phyloP scores from a whole-genome alignment of 331 rosid species.

The Malus hybrid region DNA sequence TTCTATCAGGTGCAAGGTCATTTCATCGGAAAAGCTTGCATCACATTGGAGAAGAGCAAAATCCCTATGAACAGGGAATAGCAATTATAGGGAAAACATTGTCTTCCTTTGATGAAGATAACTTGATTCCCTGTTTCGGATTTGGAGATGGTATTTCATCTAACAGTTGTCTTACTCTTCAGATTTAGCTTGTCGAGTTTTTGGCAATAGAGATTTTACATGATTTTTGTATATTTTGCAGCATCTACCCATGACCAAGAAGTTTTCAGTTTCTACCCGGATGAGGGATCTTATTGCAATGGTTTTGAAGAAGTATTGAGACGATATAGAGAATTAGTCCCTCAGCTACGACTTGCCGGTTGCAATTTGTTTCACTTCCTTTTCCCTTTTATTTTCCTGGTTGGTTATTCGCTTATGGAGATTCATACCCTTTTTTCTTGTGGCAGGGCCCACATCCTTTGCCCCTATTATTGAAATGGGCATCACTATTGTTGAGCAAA shows the following conservation, averaged over 20 bases:
- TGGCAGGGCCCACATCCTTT: conserved; percentile 94
- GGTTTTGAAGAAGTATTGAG: conserved; percentile 91
- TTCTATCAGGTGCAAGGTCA: conserved; percentile 58
- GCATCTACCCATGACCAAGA: conserved; percentile 93
- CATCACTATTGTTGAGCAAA: conserved; percentile 81
- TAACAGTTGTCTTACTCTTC: not conserved
- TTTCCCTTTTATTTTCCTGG: not conserved
- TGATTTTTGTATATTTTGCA: conserved; percentile 32
- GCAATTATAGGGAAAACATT: conserved; percentile 78
- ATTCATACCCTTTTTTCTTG: conserved; percentile 6
- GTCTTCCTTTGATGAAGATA: conserved; percentile 82
- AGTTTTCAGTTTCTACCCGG: conserved; percentile 76
- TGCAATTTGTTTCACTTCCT: conserved; percentile 4
- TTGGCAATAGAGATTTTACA: conserved; percentile 2
- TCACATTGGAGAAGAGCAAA: conserved; percentile 71
- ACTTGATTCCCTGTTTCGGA: conserved; percentile 87
- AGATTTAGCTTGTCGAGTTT: not conserved
- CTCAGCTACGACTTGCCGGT: conserved; percentile 90
- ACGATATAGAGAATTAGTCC: conserved; percentile 70
- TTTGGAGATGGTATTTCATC: conserved; percentile 80
- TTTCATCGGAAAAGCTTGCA: conserved; percentile 84
- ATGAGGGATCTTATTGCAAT: conserved; percentile 54
- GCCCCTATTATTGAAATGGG: conserved; percentile 93
- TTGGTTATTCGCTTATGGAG: conserved; percentile 8
- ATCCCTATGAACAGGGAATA: conserved; percentile 92